A percentile compares a stretch with the other conserved stretches of the same genome.
These are phyloP conservation scores for Penicillium dipodomyicola DNA, from an alignment of 495 filamentous ascomycete species.

Conservation along the genomic window DNA sequence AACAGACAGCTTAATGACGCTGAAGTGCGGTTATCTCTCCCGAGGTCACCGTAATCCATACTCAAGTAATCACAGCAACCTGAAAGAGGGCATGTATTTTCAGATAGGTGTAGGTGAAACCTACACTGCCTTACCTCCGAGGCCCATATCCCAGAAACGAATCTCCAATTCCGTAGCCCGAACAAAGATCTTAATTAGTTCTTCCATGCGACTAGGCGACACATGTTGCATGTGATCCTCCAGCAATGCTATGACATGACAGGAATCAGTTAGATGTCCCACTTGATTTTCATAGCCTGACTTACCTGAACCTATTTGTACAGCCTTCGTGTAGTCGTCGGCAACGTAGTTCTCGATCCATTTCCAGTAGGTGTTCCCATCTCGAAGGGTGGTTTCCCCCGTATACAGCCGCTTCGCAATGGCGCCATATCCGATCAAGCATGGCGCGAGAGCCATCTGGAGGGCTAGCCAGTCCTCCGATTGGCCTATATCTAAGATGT, in stretches of 20 bases:
- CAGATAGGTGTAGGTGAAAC: neutral
- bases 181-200: slow-evolving; percentile 78
- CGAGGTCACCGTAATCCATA: too few relatives aligned
- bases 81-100: neutral
- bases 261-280: slow-evolving; percentile 20
- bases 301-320: slow-evolving; percentile 65
- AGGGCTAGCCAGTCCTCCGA: slow-evolving; percentile 82
- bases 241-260: slow-evolving; percentile 54
- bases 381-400: slow-evolving; percentile 51
- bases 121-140: slow-evolving; percentile 35
- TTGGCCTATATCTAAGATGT: slow-evolving; percentile 83
- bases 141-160: slow-evolving; percentile 84
- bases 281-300: slow-evolving; percentile 12
- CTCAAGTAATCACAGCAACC: too few relatives aligned
- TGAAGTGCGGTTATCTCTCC: too few relatives aligned
- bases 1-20: too few relatives aligned
- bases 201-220: slow-evolving; percentile 71
- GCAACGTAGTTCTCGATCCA: slow-evolving; percentile 88
- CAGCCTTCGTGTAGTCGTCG: slow-evolving; percentile 70
- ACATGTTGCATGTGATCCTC: slow-evolving; percentile 68
- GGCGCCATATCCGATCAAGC: slow-evolving; percentile 79
- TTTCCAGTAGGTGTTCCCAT: slow-evolving; percentile 79
- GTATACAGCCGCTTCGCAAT: slow-evolving; percentile 66
- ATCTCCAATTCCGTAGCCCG: slow-evolving; percentile 89
- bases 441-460: slow-evolving; percentile 79